These are phyloP conservation scores for Chaetomiaceae sp. DNA, from an alignment of 2,329 filamentous ascomycete species.

Conservation along the genomic window DNA sequence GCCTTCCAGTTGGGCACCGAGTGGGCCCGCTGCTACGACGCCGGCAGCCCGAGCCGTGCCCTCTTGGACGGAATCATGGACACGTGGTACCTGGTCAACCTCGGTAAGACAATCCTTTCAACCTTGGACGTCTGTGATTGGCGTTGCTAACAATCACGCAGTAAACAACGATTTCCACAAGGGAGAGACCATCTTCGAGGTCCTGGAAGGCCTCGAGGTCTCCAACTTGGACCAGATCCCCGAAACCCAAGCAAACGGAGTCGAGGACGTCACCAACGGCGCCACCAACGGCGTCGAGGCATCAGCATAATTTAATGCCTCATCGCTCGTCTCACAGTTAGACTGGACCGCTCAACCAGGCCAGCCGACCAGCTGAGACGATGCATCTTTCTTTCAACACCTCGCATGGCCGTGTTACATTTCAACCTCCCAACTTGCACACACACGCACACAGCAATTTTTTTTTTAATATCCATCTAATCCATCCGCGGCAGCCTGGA, in stretches of 20 bases:
- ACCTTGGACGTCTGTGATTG: too few species aligned
- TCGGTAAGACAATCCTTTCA: conserved; percentile 56
- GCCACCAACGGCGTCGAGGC: conserved; percentile 18
- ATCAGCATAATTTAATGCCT: conserved; percentile 20
- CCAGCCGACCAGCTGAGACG: neutral
- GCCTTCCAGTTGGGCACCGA: conserved; percentile 88
- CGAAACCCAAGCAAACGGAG: conserved; percentile 23
- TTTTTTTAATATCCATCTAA: conserved; percentile 22
- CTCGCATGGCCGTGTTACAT: conserved; percentile 18
- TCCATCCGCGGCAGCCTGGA: conserved; percentile 20
- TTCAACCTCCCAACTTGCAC: conserved; percentile 23
- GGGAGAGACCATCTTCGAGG: conserved; percentile 71
- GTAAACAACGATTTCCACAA: conserved; percentile 98
- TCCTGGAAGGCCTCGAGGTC: conserved; percentile 76
- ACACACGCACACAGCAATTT: conserved; percentile 5
- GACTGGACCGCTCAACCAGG: conserved; percentile 8
- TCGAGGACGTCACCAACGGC: conserved; percentile 13
- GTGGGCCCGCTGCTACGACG: conserved; percentile 87
- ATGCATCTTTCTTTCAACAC: conserved; percentile 15
- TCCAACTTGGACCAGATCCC: conserved; percentile 52
- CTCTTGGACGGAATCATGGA: conserved; percentile 82
- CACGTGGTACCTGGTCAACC: conserved; percentile 90
- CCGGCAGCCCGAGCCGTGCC: conserved; percentile 68
- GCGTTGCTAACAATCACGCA: conserved; percentile 32
- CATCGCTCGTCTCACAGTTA: neutral